A percentile compares a stretch with the other conserved stretches of the same genome.
Evolutionary conservation across 768 basidiomycete genomes (phyloP).

Genomic region (Termitomyces sp.): DNA sequence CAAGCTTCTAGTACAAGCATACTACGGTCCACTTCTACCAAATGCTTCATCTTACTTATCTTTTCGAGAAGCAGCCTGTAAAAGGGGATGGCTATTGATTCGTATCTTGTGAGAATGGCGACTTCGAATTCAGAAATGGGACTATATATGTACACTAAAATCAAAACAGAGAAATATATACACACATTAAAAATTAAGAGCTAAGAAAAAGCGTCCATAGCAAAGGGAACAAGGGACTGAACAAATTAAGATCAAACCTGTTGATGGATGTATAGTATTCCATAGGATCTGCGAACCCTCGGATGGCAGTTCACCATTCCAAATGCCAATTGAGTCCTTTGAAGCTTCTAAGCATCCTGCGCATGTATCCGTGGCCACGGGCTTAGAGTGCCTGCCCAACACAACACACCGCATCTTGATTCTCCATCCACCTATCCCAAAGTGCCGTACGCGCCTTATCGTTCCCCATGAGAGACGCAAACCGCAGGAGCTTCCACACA

Average conservation of each 20-base stretch:
- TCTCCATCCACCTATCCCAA: constrained; percentile 38
- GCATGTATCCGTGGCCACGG: neutral
- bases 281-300: neutral
- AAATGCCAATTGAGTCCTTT: neutral
- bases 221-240: neutral
- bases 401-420: neutral
- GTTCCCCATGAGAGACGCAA: constrained; percentile 43
- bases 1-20: constrained; percentile 5
- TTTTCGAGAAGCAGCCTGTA: no score
- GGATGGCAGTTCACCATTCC: constrained; percentile 7
- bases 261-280: neutral
- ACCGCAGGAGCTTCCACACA: constrained; percentile 54
- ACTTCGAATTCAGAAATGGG: neutral
- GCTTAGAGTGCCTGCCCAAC: constrained; percentile 21
- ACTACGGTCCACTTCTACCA: no score
- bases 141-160: constrained; percentile 15
- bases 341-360: neutral
- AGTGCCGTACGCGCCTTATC: constrained; percentile 30
- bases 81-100: no score
- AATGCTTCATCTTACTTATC: no score
- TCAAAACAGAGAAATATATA: constrained; percentile 15
- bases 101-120: no score
- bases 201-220: neutral
- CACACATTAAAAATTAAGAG: constrained; percentile 4
- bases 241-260: neutral